Conservation (phyloP, 805 yeast species). For the Kregervanrija fluxuum region DNA sequence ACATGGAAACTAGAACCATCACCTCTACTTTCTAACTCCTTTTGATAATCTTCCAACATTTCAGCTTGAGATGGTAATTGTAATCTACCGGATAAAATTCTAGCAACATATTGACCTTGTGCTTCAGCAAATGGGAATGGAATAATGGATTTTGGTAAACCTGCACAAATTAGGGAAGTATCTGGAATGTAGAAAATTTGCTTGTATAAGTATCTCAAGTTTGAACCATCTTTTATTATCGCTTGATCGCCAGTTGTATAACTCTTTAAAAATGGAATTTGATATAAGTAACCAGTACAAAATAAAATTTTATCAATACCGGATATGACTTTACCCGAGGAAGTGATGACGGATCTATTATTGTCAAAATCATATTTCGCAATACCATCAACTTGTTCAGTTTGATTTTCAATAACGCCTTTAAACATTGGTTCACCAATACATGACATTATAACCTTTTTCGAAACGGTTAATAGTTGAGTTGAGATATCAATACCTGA, state of each 20-base stretch:
- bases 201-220: slow-evolving; percentile 34
- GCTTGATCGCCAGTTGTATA: slow-evolving; percentile 22
- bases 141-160: slow-evolving; percentile 37
- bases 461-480: slow-evolving; percentile 25
- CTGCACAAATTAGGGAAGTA: slow-evolving; percentile 36
- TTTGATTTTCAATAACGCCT: slow-evolving; percentile 19
- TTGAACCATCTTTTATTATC: slow-evolving; percentile 28
- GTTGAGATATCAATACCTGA: slow-evolving; percentile 59
- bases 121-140: slow-evolving; percentile 46
- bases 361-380: slow-evolving; percentile 20
- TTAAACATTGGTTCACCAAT: slow-evolving; percentile 24
- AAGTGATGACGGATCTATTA: slow-evolving; percentile 33
- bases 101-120: slow-evolving; percentile 38
- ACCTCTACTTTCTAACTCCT: slow-evolving; percentile 36
- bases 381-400: slow-evolving; percentile 21
- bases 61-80: slow-evolving; percentile 32
- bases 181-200: slow-evolving; percentile 41
- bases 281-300: slow-evolving; percentile 70
- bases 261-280: slow-evolving; percentile 51
- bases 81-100: slow-evolving; percentile 35
- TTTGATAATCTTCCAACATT: slow-evolving; percentile 28
- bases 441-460: slow-evolving; percentile 24
- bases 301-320: slow-evolving; percentile 54
- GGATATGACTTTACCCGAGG: slow-evolving; percentile 38
- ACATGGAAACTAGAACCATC: slow-evolving; percentile 44